phyloP scores from a whole-genome alignment of 208 protist genomes.

The Crithidia thermophila region DNA sequence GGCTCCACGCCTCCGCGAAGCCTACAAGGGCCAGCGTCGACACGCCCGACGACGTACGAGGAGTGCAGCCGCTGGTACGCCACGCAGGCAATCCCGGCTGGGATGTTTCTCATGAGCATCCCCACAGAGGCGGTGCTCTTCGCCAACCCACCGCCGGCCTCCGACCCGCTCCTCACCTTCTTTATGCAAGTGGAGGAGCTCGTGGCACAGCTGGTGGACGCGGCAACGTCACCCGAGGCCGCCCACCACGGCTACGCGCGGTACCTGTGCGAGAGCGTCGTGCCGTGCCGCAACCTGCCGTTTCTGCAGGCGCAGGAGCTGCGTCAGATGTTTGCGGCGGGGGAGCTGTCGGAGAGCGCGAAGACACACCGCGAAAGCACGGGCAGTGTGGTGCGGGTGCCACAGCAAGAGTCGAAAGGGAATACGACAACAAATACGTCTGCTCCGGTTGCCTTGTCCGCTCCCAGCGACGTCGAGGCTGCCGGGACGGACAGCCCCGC shows the following conservation, averaged over 20 bases:
- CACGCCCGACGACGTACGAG: constrained; percentile 18
- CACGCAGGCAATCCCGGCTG: constrained; percentile 58
- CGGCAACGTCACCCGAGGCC: constrained; percentile 32
- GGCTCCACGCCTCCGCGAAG: not conserved
- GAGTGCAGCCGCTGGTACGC: constrained; percentile 68
- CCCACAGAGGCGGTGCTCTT: constrained; percentile 74
- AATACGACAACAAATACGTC: too few species aligned
- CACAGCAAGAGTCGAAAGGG: too few species aligned
- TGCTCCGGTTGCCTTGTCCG: too few species aligned
- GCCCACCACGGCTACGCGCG: constrained; percentile 70
- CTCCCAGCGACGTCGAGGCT: not conserved
- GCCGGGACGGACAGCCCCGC: constrained; percentile 40
- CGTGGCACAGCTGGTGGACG: constrained; percentile 68
- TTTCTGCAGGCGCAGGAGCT: constrained; percentile 57
- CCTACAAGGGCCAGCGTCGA: not conserved
- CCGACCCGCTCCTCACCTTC: constrained; percentile 54
- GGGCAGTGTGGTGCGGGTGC: not conserved
- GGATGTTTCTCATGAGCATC: constrained; percentile 78
- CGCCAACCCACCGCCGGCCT: constrained; percentile 57
- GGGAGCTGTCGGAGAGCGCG: not conserved
- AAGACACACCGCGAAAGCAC: not conserved
- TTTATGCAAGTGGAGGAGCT: constrained; percentile 85
- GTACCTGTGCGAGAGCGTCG: constrained; percentile 75
- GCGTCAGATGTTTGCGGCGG: constrained; percentile 23
- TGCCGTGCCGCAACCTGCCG: constrained; percentile 72